Base-by-base conservation (phyloP, 257 asterid species). In the Solanum etuberosum region DNA sequence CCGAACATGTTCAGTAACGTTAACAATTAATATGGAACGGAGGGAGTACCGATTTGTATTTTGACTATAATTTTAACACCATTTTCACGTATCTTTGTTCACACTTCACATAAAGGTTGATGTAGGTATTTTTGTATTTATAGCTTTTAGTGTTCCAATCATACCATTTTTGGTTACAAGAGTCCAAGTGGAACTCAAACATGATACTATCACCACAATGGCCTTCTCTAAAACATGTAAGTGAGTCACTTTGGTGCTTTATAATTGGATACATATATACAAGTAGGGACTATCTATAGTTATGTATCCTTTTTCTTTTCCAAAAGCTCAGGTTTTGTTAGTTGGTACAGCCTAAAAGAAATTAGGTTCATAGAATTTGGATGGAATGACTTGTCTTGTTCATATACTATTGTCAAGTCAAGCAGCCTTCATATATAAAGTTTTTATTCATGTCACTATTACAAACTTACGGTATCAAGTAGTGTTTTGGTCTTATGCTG, bases 1-100 rank as follows among this genome's bases (percentile, higher is more conserved):
- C 1, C 6, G 0, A 7, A 31, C 7, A 68, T 1, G 0, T 7
- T 31, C 1, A 31, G 0, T 7, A 68, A 67, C 6, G 1, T 70
- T 31, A 5, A 70, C 25, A 70, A 16, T 0, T 68, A 31, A 68
- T 68, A 31, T 68, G 40, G 1, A 70, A 70, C 23, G 1, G 3
- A 7, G 0, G 5, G 11, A 54, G n/a, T 20, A 54, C 0, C 11
- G 11, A 54, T 54, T 68, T 29, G 13, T 14, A 29, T 68, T 27
- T 67, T 1, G 21, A 67, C 11, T 15, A 14, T 23, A 68, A 31
- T 6, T 20, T 54, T 18, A 54, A 54, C 5, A 54, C 5, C 25
- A 20, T 18, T 68, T 71, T 32, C 27, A 9, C 1, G 0, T 18
- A 72, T 73, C 10, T 73, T 73, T 73, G 31, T 21, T 73, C 31